A percentile compares a stretch with the other conserved stretches of the same genome.
Evolutionary conservation across 768 basidiomycete genomes (phyloP).

Genomic region (Lactarius pseudohatsudake): DNA sequence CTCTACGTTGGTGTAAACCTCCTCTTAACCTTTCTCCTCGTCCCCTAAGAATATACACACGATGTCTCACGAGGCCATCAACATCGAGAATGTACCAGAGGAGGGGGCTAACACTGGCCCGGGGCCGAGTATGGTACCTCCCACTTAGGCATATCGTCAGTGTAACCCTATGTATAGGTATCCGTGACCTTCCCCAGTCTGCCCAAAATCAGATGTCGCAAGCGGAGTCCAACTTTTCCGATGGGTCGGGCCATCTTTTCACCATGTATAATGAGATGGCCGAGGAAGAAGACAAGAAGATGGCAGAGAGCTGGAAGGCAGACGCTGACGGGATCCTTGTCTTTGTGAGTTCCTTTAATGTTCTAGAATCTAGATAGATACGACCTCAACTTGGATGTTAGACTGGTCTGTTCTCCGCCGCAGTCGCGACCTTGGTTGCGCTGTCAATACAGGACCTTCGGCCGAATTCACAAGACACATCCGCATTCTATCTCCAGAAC

Average conservation of each 20-base stretch:
- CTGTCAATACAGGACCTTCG: background rate
- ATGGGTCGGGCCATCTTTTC: background rate
- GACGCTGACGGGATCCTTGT: background rate
- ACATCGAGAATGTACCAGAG: background rate
- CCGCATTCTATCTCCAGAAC: no score
- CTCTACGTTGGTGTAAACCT: no score
- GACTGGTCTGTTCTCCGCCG: constrained; percentile 14
- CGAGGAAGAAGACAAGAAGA: constrained; percentile 1
- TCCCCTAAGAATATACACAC: no score
- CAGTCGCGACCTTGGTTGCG: constrained; percentile 3
- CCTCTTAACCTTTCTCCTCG: no score
- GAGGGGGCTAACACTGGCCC: background rate
- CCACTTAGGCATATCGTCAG: background rate
- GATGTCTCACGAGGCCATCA: background rate
- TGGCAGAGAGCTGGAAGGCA: background rate
- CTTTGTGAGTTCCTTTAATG: background rate
- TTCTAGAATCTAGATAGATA: background rate
- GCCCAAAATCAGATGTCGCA: background rate
- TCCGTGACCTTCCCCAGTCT: background rate
- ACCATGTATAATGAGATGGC: background rate
- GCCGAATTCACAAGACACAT: background rate
- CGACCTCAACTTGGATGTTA: background rate
- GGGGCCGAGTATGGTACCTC: background rate
- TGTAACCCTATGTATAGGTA: background rate
- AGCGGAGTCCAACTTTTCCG: background rate